Evolutionary conservation across 2,329 filamentous ascomycete species (phyloP).

Genomic region (Fusarium mangiferae): DNA sequence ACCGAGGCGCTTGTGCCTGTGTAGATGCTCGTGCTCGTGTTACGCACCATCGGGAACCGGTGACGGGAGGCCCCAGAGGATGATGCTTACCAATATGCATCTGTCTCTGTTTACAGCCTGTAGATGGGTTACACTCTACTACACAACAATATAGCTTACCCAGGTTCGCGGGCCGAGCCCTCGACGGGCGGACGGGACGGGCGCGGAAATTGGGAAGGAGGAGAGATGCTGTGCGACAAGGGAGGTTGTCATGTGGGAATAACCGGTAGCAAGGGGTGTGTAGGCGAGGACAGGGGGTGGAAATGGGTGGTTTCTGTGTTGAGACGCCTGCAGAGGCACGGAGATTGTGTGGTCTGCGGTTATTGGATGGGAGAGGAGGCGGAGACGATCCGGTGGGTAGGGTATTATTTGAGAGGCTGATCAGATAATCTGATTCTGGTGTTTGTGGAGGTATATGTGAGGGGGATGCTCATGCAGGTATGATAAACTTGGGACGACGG

Average conservation of each 20-base stretch:
- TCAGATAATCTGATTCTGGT: conserved; percentile 5
- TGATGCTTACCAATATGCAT: conserved; percentile 1
- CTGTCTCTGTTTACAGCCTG: conserved; percentile 3
- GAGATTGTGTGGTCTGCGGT: conserved; percentile 9
- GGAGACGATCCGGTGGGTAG: conserved; percentile 10
- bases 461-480: background rate
- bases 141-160: conserved; percentile 10
- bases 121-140: conserved; percentile 3
- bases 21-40: conserved; percentile 9
- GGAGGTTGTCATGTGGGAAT: conserved; percentile 34
- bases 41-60: conserved; percentile 26
- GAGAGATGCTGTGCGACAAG: conserved; percentile 17
- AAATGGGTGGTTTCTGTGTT: conserved; percentile 27
- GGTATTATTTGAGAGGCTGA: conserved; percentile 3
- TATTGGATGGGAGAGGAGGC: conserved; percentile 9
- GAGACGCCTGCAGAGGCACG: conserved; percentile 23
- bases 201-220: background rate
- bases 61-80: conserved; percentile 8
- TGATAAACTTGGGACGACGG: conserved; percentile 4
- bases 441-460: background rate
- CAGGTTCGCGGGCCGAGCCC: conserved; percentile 29
- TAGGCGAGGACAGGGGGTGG: conserved; percentile 18
- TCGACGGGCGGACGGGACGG: conserved; percentile 21
- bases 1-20: conserved; percentile 13
- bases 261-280: conserved; percentile 16